Evolutionary conservation across 768 basidiomycete species (phyloP), one percentile per base, ranked within the genome.

Genomic region (Sporobolomyces phaffii): DNA sequence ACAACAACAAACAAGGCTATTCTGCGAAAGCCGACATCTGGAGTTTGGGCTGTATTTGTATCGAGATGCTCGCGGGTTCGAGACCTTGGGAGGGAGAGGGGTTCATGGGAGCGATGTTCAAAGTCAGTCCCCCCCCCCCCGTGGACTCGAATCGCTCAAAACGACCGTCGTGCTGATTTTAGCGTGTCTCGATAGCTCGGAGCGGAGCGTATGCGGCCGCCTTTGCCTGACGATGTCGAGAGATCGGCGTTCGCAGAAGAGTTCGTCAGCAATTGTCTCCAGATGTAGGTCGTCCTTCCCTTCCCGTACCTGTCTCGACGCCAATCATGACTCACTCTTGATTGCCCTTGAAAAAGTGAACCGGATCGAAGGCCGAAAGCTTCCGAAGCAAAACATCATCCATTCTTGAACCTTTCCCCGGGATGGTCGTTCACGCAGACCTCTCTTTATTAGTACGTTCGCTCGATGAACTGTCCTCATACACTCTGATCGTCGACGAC

Each of bases 1-100:
- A 88, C 40, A 84, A 88, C 77, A 86, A 87, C 77, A 87, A 88
- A 73, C 75, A 78, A 59, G 91, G 91, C 0, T 98, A 98, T 77
- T 93, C 91, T 73, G 90, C 88, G 75, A 98, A 99, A 80, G 86
- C 96, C 54, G 96, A 99, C 76, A 94, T 99, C 71, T 99, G 96
- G 96, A 76, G 75, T 64, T 84, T 98, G 7, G 96, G 96, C 2
- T 99, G 96, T 79, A 90, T 98, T n/a, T 88, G 94, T 20, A 82
- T 97, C 70, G 96, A 99, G 78, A 99, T 99, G 96, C 94, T 91
- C 87, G 89, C 90, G 26, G 96, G 96, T n/a, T 84, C 86, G 75
- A 81, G 93, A 49, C 96, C 96, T 4, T 99, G 96, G 96, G 85
- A 82, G 31, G 87, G 89, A 33, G 88, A 93, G 72, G 90, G 93